A percentile compares a stretch with the other conserved stretches of the same genome.
Evolutionary conservation across 2,329 filamentous ascomycete species (phyloP).

Genomic region (Didymella keratinophila): DNA sequence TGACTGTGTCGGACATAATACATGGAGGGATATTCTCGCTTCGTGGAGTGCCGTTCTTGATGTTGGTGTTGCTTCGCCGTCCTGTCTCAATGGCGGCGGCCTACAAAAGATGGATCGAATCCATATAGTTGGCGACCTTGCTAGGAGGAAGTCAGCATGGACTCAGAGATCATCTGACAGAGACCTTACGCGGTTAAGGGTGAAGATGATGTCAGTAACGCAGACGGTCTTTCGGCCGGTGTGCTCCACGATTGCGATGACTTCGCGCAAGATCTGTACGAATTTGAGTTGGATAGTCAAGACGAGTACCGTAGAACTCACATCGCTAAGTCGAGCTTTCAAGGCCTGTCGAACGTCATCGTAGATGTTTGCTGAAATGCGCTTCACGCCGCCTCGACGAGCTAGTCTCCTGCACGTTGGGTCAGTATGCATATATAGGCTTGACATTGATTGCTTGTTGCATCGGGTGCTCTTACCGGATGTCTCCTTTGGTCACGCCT

Average conservation of each 20-base stretch:
- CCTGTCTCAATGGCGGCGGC: neutral
- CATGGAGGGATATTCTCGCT: too few species aligned
- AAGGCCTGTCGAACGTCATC: conserved; percentile 65
- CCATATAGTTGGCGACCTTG: conserved; percentile 19
- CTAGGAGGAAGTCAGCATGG: conserved; percentile 5
- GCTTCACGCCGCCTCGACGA: conserved; percentile 77
- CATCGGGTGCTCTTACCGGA: conserved; percentile 42
- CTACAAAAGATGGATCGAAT: conserved; percentile 14
- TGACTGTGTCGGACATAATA: too few species aligned
- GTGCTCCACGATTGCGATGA: conserved; percentile 37
- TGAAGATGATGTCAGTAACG: conserved; percentile 43
- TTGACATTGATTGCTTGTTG: too few species aligned
- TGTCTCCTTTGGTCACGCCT: conserved; percentile 47
- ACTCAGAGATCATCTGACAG: neutral
- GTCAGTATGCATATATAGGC: too few species aligned
- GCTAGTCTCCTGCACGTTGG: conserved; percentile 74
- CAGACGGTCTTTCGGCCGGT: conserved; percentile 40
- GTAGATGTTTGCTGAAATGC: conserved; percentile 72
- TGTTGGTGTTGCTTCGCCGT: neutral
- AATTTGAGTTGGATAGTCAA: neutral
- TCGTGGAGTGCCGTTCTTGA: neutral
- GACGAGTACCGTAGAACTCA: too few species aligned
- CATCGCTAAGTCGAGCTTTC: conserved; percentile 55
- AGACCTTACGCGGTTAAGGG: conserved; percentile 40
- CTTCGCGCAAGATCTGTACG: conserved; percentile 35